Percentiles rank a stretch among this genome's conserved stretches.
phyloP scores from a whole-genome alignment of 1,139 yeast genomes.

The Scheffersomyces segobiensis region DNA sequence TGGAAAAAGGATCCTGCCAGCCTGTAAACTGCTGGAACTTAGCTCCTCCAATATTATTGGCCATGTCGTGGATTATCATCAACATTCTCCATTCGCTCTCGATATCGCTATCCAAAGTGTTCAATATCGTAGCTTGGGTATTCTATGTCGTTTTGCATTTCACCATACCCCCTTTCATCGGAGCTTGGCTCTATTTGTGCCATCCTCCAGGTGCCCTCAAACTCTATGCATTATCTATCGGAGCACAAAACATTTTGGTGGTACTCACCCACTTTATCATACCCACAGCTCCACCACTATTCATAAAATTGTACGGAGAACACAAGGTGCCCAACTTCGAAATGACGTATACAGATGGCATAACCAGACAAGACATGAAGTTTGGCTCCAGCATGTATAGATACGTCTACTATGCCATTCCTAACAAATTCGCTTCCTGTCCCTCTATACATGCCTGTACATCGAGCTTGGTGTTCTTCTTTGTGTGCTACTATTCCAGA shows the following conservation, averaged over 20 bases:
- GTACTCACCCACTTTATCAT: constrained; percentile 12
- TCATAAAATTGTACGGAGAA: constrained; percentile 15
- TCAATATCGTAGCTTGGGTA: constrained; percentile 14
- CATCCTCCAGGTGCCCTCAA: constrained; percentile 17
- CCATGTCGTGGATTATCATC: constrained; percentile 11
- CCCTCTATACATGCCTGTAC: constrained; percentile 18
- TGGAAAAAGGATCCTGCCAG: constrained; percentile 1
- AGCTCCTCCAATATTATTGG: constrained; percentile 13
- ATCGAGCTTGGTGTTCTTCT: constrained; percentile 14
- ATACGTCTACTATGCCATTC: constrained; percentile 16
- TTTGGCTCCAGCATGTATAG: constrained; percentile 11
- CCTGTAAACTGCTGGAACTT: constrained; percentile 10
- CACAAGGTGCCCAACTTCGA: constrained; percentile 13
- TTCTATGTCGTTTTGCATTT: constrained; percentile 15
- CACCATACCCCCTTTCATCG: constrained; percentile 11
- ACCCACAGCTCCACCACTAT: constrained; percentile 19
- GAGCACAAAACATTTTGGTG: constrained; percentile 13
- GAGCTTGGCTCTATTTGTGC: constrained; percentile 14
- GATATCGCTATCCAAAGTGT: constrained; percentile 7
- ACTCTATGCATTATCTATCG: constrained; percentile 11
- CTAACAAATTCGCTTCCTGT: constrained; percentile 16
- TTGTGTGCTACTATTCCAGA: constrained; percentile 14
- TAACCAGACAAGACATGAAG: constrained; percentile 15
- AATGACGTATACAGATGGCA: constrained; percentile 18
- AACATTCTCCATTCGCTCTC: constrained; percentile 9